A percentile compares a stretch with the other conserved stretches of the same genome.
Conservation (phyloP, 352 stramenopile species). For the Poterioochromonas sp. region DNA sequence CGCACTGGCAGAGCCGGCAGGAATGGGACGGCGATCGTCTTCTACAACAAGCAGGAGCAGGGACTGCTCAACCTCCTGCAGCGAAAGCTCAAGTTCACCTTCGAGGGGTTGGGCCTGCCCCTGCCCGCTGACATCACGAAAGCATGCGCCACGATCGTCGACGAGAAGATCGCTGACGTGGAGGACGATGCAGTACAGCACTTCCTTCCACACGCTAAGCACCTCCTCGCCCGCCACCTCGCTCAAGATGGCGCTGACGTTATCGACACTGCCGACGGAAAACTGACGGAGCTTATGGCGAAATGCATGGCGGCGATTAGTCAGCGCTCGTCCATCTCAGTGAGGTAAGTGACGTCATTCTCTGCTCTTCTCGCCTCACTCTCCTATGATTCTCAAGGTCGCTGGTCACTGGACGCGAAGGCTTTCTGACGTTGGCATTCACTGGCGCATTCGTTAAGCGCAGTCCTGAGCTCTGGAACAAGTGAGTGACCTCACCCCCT, state of each 20-base stretch:
- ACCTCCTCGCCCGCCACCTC: neutral
- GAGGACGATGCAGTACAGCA: neutral
- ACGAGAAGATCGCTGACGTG: neutral
- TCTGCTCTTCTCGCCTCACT: neutral
- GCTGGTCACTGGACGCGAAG: neutral
- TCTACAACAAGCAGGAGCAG: conserved; percentile 59
- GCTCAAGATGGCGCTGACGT: neutral
- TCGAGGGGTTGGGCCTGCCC: conserved; percentile 23
- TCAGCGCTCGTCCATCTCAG: neutral
- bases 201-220: neutral
- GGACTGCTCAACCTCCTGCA: neutral
- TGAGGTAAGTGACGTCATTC: too few species aligned
- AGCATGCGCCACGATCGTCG: conserved; percentile 49
- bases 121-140: conserved; percentile 73
- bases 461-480: too few species aligned
- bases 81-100: conserved; percentile 42
- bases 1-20: conserved; percentile 87
- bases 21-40: conserved; percentile 90
- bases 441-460: too few species aligned
- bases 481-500: too few species aligned
- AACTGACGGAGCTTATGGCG: neutral
- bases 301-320: neutral
- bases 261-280: neutral
- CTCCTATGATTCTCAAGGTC: neutral
- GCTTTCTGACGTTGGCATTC: neutral